Evolutionary conservation across 441 rosid species (phyloP), one percentile per base, ranked within the genome.

Genomic region (Bocquillonia castaneifolia): DNA sequence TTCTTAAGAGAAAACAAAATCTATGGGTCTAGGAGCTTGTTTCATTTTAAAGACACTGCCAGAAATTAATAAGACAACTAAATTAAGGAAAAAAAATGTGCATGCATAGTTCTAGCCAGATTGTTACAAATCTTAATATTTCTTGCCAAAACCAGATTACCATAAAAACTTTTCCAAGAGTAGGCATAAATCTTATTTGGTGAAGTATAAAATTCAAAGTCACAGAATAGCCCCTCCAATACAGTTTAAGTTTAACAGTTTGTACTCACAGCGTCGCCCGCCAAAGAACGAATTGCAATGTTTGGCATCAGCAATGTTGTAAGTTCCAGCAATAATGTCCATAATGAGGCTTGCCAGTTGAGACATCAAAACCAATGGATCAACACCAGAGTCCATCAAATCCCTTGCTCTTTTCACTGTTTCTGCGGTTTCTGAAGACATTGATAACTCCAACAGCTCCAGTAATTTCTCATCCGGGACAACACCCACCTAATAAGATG

Each of bases 301-400:
- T 72, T 84, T 85, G 64, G 82, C 78, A 69, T 80, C 84, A 50
- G 75, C 80, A 37, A 67, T 74, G 69, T 73, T 84, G 87, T 86
- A 82, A 47, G 96, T 84, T 74, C 99, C 99, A 70, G 97, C 92
- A 76, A 94, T 94, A 71, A 94, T 82, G 75, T 94, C 97, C 96
- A 92, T 92, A 47, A 94, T 94, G 72, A 94, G 96, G 77, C 94
- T 88, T 55, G 97, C 99, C 70, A 94, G 77, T 79, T 92, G 99
- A 82, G 97, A 94, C 97, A 94, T 92, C 83, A 94, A 81, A 69
- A 88, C 85, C 79, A 88, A 80, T 58, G 99, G 97, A 80, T 92
- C 97, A 79, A 90, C 88, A 63, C 99, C 99, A 14, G 91, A 87
- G 75, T 94, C 96, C 92, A 90, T 80, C 77, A 92, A 86, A 71